Evolutionary conservation across 805 yeast species (phyloP).

Genomic region (Candida peoriensis): DNA sequence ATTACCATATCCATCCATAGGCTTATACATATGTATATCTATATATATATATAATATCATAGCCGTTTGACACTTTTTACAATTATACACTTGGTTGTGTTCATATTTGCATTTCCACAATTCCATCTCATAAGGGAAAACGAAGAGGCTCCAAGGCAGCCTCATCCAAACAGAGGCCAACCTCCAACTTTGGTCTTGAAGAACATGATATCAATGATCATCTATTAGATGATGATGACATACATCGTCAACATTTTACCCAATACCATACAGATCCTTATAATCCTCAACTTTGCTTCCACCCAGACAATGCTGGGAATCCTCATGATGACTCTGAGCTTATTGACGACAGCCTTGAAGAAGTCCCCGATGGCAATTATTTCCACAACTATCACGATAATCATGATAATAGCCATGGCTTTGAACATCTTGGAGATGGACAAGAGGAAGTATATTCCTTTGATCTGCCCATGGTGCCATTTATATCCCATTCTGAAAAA

Average conservation of each 20-base stretch:
- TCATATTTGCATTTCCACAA: conserved; percentile 2
- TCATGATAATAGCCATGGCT: background rate
- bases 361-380: too few relatives aligned
- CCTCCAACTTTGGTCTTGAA: conserved; percentile 2
- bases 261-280: background rate
- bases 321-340: too few relatives aligned
- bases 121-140: conserved; percentile 14
- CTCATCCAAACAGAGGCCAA: too few relatives aligned
- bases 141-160: conserved; percentile 19
- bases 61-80: too few relatives aligned
- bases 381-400: too few relatives aligned
- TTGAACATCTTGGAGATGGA: conserved; percentile 8
- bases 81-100: too few relatives aligned
- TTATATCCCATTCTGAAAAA: conserved; percentile 22
- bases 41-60: too few relatives aligned
- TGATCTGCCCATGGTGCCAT: conserved; percentile 22
- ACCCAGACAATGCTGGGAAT: background rate
- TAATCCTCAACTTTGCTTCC: background rate
- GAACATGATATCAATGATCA: conserved; percentile 2
- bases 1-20: too few relatives aligned
- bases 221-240: conserved; percentile 4
- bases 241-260: background rate
- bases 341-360: too few relatives aligned
- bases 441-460: conserved; percentile 27
- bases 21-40: too few relatives aligned